Percentiles rank a stretch among this genome's conserved stretches.
Evolutionary conservation across 1,284 basidiomycete species (phyloP).

Genomic region (Limonomyces culmigenus): DNA sequence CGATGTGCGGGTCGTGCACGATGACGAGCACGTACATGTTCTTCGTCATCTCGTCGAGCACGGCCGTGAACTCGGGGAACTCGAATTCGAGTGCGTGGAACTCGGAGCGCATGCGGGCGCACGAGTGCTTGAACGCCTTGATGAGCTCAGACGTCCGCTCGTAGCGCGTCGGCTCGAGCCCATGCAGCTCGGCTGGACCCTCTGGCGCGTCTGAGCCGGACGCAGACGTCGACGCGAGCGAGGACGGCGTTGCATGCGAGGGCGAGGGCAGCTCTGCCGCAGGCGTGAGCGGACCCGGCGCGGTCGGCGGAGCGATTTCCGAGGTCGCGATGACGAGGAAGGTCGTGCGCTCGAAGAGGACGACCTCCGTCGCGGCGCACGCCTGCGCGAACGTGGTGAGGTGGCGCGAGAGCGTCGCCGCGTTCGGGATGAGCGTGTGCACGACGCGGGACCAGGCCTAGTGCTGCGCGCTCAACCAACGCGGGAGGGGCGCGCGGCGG

Average conservation of each 20-base stretch:
- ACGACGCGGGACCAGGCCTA: constrained; percentile 98
- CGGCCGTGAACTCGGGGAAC: constrained; percentile 72
- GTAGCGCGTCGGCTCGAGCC: constrained; percentile 69
- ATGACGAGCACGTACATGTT: constrained; percentile 92
- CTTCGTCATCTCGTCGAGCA: constrained; percentile 86
- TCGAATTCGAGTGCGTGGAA: constrained; percentile 73
- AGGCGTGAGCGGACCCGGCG: constrained; percentile 8
- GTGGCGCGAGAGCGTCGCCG: constrained; percentile 74
- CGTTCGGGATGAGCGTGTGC: constrained; percentile 91
- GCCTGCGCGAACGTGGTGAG: constrained; percentile 73
- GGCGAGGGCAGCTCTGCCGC: constrained; percentile 5
- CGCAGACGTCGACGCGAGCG: constrained; percentile 9
- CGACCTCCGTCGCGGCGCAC: constrained; percentile 82
- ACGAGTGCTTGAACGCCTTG: constrained; percentile 88
- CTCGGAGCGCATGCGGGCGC: constrained; percentile 67
- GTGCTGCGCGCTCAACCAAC: too few relatives aligned
- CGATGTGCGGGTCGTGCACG: constrained; percentile 74
- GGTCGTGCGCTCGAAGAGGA: constrained; percentile 93
- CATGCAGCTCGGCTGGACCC: constrained; percentile 14
- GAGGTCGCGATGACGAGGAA: constrained; percentile 91
- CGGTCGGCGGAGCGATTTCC: constrained; percentile 3
- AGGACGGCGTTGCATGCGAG: constrained; percentile 13
- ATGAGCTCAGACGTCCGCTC: constrained; percentile 93
- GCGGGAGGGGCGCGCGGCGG: too few relatives aligned
- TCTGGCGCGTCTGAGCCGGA: background rate